Evolutionary conservation across 768 basidiomycete genomes (phyloP), one percentile per base, ranked within the genome.

Genomic region (Leccinum imitatum): DNA sequence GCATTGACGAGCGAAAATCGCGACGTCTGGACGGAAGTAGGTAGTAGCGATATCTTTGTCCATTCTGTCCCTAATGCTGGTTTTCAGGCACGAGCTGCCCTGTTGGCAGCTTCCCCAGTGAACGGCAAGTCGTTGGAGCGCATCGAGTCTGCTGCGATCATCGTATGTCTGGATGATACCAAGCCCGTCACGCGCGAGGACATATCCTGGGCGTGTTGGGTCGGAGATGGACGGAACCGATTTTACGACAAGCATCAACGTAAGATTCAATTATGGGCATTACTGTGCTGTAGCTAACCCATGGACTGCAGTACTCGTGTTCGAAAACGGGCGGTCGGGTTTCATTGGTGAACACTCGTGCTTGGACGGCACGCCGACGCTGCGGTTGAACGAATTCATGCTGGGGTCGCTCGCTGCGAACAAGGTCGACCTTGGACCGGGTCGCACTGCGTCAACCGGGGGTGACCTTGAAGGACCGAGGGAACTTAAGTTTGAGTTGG

Each of bases 181-280:
- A 80, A 81, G 41, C 96, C 96, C 0, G 77, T 91, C 33, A 90
- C 90, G 6, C 81, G 93, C 44, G 91, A 96, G 64, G 86, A 91
- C 30, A 80, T 90, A 13, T 90, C 90, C 58, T 90, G 90, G 87
- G 79, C 76, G 19, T 84, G 86, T 53, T 98, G 96, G 95, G 87
- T 87, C 23, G 96, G 95, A 33, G 84, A 96, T 65, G 95, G 93
- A 23, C 79, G 86, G 53, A 97, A 96, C 73, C 79, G 96, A 60
- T 99, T 90, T 81, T 98, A 88, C 70, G 97, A 98, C 79, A 99
- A 99, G 75, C 96, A 98, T 70, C 92, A 98, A 70, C 68, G 93
- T 94, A 71, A 35, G 89, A 50, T 23, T 47, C 17, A 27, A 3
- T 56, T 30, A 14, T 31, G 19, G 14, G 37, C 31, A 13, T 30